Conservation (phyloP, 345 rosid genomes). For the Eucalyptus tenuipes region DNA sequence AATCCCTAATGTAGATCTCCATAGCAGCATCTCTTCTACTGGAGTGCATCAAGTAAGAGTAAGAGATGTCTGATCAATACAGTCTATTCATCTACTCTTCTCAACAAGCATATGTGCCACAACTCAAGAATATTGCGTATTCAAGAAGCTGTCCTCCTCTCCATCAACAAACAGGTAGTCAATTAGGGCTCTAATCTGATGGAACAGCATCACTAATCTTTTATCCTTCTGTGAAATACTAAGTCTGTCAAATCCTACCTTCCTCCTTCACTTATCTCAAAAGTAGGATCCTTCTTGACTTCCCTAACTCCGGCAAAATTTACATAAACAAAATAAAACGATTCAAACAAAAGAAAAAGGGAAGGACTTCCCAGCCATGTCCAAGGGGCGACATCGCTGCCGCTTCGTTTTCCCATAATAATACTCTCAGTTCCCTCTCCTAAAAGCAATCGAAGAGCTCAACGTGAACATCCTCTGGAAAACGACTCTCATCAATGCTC, state of each 20-base stretch:
- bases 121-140: neutral
- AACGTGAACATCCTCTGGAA: neutral
- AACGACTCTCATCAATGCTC: neutral
- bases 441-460: neutral
- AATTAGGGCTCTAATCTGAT: neutral
- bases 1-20: neutral
- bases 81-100: neutral
- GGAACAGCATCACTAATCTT: neutral
- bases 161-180: neutral
- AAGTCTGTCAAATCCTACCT: neutral
- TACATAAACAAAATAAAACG: neutral
- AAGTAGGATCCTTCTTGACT: neutral
- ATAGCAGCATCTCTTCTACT: neutral
- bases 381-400: neutral
- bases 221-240: neutral
- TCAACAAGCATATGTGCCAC: neutral
- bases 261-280: neutral
- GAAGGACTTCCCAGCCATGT: neutral
- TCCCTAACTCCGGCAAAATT: neutral
- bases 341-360: neutral
- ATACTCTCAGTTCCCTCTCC: neutral
- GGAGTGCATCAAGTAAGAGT: neutral
- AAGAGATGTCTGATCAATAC: neutral
- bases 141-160: neutral
- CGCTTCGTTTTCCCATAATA: neutral